Evolutionary conservation across 805 yeast genomes (phyloP).

Genomic region (Zygotorulaspora florentina): DNA sequence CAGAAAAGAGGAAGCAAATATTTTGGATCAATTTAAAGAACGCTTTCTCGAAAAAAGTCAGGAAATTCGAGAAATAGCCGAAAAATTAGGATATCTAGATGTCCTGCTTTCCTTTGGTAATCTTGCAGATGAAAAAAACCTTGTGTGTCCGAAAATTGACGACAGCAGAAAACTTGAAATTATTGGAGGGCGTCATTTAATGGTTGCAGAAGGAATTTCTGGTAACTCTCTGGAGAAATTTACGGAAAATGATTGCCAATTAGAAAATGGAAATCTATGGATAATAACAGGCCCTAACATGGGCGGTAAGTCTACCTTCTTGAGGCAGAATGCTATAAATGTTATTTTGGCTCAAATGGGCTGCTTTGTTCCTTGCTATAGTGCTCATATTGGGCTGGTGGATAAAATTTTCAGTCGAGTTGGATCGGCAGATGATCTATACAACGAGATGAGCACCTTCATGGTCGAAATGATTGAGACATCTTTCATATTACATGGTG

Average conservation of each 20-base stretch:
- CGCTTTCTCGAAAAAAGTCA: slow-evolving; percentile 43
- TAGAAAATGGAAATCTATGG: slow-evolving; percentile 38
- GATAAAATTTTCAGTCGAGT: slow-evolving; percentile 77
- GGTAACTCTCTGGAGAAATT: slow-evolving; percentile 39
- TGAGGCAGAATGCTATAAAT: slow-evolving; percentile 67
- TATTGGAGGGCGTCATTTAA: slow-evolving; percentile 71
- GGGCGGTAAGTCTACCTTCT: slow-evolving; percentile 80
- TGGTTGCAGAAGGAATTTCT: slow-evolving; percentile 73
- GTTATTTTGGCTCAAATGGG: slow-evolving; percentile 73
- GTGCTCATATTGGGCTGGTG: slow-evolving; percentile 64
- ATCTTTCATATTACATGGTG: slow-evolving; percentile 57
- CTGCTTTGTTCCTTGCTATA: slow-evolving; percentile 62
- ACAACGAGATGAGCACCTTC: slow-evolving; percentile 78
- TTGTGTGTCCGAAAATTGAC: slow-evolving; percentile 63
- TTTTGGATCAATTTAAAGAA: slow-evolving; percentile 47
- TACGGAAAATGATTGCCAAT: slow-evolving; percentile 32
- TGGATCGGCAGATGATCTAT: slow-evolving; percentile 80
- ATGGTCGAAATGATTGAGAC: slow-evolving; percentile 93
- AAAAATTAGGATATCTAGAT: slow-evolving; percentile 63
- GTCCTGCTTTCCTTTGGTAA: slow-evolving; percentile 66
- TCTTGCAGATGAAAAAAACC: slow-evolving; percentile 61
- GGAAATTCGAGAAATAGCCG: slow-evolving; percentile 48
- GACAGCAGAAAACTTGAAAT: slow-evolving; percentile 47
- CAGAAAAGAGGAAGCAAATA: slow-evolving; percentile 47
- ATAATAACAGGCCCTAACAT: slow-evolving; percentile 87